Evolutionary conservation across 176 grass and related monocot genomes (phyloP).

Genomic region (Carex scoparia): DNA sequence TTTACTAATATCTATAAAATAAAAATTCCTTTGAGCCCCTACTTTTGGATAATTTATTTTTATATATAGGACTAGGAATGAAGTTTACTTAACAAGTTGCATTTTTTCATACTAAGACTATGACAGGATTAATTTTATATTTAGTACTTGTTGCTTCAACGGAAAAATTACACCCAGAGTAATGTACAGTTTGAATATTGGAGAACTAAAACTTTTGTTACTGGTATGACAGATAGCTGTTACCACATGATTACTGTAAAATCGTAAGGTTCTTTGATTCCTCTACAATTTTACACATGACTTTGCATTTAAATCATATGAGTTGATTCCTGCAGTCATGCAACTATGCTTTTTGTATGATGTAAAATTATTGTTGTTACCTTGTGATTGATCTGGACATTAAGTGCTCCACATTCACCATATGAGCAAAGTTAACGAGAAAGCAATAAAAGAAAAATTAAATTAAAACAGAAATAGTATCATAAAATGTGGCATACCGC

Average conservation of each 20-base stretch:
- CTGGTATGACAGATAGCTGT: too few relatives aligned
- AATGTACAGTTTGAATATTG: not conserved
- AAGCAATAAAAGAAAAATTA: not conserved
- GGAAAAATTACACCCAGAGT: not conserved
- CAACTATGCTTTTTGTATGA: not conserved
- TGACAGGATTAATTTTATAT: not conserved
- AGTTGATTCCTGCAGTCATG: not conserved
- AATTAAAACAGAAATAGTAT: not conserved
- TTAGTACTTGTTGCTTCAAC: not conserved
- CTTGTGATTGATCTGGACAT: not conserved
- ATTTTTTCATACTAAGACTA: not conserved
- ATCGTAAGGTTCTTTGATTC: not conserved
- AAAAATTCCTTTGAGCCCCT: too few relatives aligned
- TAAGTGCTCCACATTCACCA: not conserved
- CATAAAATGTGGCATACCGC: slow-evolving; percentile 25
- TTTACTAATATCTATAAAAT: not conserved
- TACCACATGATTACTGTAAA: not conserved
- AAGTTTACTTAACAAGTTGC: not conserved
- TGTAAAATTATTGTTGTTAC: not conserved
- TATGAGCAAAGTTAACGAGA: not conserved
- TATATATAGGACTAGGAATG: not conserved
- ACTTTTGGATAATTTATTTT: not conserved
- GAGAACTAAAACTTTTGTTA: not conserved
- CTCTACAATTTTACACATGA: not conserved
- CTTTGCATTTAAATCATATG: not conserved